Conservation (phyloP, 768 basidiomycete genomes). For the Austroboletus festivus region DNA sequence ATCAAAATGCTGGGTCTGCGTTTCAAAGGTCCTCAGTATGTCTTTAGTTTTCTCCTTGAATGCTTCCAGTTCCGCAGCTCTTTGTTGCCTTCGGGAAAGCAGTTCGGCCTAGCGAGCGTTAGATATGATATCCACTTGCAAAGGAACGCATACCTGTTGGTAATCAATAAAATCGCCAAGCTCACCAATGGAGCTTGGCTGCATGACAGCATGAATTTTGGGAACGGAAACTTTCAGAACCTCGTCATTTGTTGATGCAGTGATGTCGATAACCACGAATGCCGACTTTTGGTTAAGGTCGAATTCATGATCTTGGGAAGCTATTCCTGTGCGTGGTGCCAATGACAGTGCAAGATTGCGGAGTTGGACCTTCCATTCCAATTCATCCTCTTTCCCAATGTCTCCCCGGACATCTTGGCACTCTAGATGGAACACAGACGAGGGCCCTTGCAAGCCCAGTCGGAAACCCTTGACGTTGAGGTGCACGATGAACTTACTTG, state of each 20-base stretch:
- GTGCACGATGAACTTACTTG: constrained; percentile 44
- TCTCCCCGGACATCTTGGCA: constrained; percentile 71
- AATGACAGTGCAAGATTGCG: constrained; percentile 83
- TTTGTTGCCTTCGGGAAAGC: constrained; percentile 65
- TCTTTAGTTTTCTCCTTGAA: constrained; percentile 80
- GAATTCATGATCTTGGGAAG: constrained; percentile 39
- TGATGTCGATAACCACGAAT: constrained; percentile 80
- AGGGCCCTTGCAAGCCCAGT: constrained; percentile 69
- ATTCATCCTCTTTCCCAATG: constrained; percentile 42
- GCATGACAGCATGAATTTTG: constrained; percentile 90
- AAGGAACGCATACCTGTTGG: constrained; percentile 53
- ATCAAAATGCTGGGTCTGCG: constrained; percentile 38
- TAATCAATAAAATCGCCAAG: constrained; percentile 87
- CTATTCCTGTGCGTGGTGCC: constrained; percentile 50
- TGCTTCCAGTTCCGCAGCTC: constrained; percentile 72
- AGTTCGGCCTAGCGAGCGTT: constrained; percentile 61
- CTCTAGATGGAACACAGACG: constrained; percentile 72
- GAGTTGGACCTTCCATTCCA: constrained; percentile 66
- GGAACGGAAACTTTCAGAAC: constrained; percentile 55
- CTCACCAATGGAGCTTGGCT: constrained; percentile 88
- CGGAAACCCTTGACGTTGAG: constrained; percentile 78
- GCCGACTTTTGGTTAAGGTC: constrained; percentile 69
- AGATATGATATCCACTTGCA: constrained; percentile 3
- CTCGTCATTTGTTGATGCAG: constrained; percentile 37
- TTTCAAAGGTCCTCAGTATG: constrained; percentile 73